Evolutionary conservation across 306 rosid species (phyloP), one percentile per base, ranked within the genome.

Genomic region (Carpinus viminea): DNA sequence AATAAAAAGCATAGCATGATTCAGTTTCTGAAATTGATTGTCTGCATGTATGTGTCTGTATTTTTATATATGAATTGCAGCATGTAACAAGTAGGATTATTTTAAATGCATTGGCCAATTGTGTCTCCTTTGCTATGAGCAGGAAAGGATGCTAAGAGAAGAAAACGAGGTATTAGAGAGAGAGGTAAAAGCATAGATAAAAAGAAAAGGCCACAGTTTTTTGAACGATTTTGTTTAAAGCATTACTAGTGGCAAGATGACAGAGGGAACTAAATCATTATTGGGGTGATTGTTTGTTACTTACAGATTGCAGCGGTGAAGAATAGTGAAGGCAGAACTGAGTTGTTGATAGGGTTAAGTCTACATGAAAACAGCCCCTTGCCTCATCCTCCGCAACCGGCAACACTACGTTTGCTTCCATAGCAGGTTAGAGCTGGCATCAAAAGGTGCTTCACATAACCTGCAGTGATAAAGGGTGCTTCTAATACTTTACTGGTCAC

Each of bases 251-350:
- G 69, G 43, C 17, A 62, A 15, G 18, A 62, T 62, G 7, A 62
- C 18, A 1, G 7, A 26, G 43, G 15, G 68, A 61, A 31, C 45
- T 60, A 13, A 62, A 62, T 51, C 38, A 20, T 36, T 21, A 5
- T 76, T 13, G 54, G 24, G 43, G 60, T 80, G n/a, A 11, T 17
- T 41, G 26, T 36, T 43, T 28, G 59, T 10, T 70, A 38, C 84
- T 70, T 69, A 24, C 84, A 81, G 80, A 51, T 81, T 60, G 80
- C 51, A 52, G 80, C 73, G n/a, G 50, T 41, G 56, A 62, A n/a
- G 59, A 70, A 26, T 34, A 51, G 48, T 17, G 16, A 24, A 24
- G 18, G 31, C 61, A 17, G 16, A 2, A 31, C 54, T 13, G 20
- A 75, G 57, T 16, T 16, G 47, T 28, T 20, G 41, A 24, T 38